phyloP scores from a whole-genome alignment of 306 rosid species.

The Erythrophleum fordii region DNA sequence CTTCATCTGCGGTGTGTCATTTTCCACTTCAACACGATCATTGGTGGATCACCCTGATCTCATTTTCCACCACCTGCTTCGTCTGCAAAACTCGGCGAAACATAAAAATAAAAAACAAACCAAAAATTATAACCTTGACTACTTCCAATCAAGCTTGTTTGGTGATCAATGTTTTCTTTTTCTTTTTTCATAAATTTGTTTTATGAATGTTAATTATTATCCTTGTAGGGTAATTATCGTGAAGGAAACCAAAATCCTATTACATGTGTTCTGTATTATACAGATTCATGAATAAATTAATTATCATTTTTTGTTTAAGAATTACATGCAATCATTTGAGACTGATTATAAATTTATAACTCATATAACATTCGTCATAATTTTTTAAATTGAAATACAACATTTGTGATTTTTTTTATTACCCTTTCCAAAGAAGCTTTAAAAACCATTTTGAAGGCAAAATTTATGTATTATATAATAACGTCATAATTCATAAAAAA shows the following conservation, averaged over 20 bases:
- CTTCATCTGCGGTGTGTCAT: background rate
- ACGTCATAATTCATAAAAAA: too few species aligned
- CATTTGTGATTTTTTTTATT: too few species aligned
- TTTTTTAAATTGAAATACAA: too few species aligned
- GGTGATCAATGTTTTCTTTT: background rate
- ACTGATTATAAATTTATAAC: too few species aligned
- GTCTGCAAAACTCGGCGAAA: background rate
- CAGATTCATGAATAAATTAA: too few species aligned
- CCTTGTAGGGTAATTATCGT: too few species aligned
- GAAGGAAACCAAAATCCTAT: too few species aligned
- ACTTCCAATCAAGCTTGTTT: too few species aligned
- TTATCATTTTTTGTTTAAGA: background rate
- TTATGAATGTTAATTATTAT: background rate
- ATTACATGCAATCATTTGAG: too few species aligned
- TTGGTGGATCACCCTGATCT: conserved; percentile 19
- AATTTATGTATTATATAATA: background rate
- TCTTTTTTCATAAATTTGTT: background rate
- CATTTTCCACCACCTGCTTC: background rate
- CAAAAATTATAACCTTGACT: background rate
- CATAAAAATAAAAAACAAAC: background rate
- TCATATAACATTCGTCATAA: too few species aligned
- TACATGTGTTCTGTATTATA: too few species aligned
- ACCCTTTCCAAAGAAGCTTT: too few species aligned
- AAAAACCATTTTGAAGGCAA: background rate
- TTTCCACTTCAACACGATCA: background rate